Evolutionary conservation across 2,329 filamentous ascomycete genomes (phyloP).

Genomic region (Pseudofabraea citricarpa): DNA sequence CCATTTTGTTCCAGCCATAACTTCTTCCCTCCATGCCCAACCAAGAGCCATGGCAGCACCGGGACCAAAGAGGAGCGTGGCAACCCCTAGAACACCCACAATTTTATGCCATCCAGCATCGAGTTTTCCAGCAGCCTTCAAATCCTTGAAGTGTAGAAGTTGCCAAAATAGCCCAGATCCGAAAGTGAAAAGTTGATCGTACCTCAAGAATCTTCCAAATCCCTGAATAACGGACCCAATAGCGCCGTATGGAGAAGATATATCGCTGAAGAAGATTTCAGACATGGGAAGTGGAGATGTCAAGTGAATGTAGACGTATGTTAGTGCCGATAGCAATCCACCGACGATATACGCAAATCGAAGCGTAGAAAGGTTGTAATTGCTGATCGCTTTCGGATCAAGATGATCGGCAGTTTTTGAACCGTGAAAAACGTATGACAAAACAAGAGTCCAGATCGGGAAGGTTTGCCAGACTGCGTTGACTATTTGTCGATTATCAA

Average conservation of each 20-base stretch:
- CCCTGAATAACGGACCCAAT: constrained; percentile 4
- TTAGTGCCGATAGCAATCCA: constrained; percentile 4
- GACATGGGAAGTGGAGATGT: constrained; percentile 7
- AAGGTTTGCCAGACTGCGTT: constrained; percentile 13
- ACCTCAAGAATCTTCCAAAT: constrained; percentile 9
- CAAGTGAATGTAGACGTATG: constrained; percentile 7
- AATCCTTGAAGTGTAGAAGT: constrained; percentile 24
- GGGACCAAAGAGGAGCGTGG: constrained; percentile 17
- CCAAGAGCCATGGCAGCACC: constrained; percentile 20
- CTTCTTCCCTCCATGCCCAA: constrained; percentile 28
- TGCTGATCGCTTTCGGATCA: constrained; percentile 6
- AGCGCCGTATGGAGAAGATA: constrained; percentile 13
- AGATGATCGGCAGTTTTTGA: constrained; percentile 2
- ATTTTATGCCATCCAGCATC: constrained; percentile 15
- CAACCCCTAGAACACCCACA: constrained; percentile 5
- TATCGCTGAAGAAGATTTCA: constrained; percentile 16
- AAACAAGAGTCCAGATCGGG: constrained; percentile 10
- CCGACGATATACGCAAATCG: constrained; percentile 6
- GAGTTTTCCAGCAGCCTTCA: constrained; percentile 24
- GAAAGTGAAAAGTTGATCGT: constrained; percentile 15
- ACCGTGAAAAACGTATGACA: constrained; percentile 10
- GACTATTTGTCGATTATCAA: constrained; percentile 10
- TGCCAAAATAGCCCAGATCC: constrained; percentile 15
- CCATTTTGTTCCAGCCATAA: constrained; percentile 17
- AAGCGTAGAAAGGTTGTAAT: constrained; percentile 5